phyloP scores from a whole-genome alignment of 768 basidiomycete genomes.

The Leccinum boreale region DNA sequence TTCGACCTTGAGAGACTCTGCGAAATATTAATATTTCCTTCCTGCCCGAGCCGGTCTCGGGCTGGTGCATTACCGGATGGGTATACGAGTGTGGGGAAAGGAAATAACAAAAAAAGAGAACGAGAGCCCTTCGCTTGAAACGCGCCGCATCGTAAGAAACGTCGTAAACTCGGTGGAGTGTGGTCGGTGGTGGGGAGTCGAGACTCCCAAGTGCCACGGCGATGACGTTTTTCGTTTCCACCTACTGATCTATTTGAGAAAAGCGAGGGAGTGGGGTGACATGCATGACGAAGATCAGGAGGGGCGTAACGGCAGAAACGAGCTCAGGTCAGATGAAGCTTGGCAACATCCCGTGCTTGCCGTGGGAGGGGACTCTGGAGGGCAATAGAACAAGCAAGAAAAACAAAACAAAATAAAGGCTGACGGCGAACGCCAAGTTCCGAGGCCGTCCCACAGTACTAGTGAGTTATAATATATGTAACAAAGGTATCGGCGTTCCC shows the following conservation, averaged over 20 bases:
- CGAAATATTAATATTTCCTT: background rate
- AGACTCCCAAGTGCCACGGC: background rate
- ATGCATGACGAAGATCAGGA: constrained; percentile 5
- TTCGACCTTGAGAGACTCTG: background rate
- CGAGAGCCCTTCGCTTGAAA: background rate
- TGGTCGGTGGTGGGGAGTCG: background rate
- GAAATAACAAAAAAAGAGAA: background rate
- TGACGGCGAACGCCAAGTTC: constrained; percentile 2
- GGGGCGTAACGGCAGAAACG: background rate
- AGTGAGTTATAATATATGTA: background rate
- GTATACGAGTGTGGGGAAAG: background rate
- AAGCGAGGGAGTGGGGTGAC: background rate
- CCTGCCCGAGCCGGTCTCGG: background rate
- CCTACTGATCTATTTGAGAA: background rate
- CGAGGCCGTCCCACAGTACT: constrained; percentile 8
- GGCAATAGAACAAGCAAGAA: background rate
- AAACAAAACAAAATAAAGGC: background rate
- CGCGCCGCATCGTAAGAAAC: background rate
- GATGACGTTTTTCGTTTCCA: background rate
- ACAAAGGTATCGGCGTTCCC: constrained; percentile 3
- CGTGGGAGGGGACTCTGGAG: constrained; percentile 9
- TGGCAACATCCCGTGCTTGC: constrained; percentile 8
- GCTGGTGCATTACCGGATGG: background rate
- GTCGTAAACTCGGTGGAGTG: background rate
- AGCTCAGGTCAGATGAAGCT: background rate